phyloP scores from a whole-genome alignment of 2,329 filamentous ascomycete genomes.

The Didymella pomorum region DNA sequence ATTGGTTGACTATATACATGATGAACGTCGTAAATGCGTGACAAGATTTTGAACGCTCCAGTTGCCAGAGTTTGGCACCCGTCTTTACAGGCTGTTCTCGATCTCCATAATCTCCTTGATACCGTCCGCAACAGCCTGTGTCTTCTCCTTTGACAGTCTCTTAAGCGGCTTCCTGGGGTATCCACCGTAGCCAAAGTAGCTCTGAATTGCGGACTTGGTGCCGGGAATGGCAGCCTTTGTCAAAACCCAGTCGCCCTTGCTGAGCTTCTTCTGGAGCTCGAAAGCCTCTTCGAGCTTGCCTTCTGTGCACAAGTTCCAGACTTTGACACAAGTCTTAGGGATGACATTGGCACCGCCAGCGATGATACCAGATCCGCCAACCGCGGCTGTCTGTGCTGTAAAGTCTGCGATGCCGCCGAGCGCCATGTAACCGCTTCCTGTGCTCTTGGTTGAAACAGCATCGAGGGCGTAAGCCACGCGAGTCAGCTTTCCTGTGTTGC shows the following conservation, averaged over 20 bases:
- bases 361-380: constrained; percentile 83
- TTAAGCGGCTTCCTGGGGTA: constrained; percentile 77
- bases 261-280: constrained; percentile 77
- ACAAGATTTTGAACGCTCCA: constrained; percentile 10
- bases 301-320: constrained; percentile 78
- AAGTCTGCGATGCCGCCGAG: constrained; percentile 91
- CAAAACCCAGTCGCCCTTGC: constrained; percentile 81
- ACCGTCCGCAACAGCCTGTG: constrained; percentile 53
- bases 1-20: constrained; percentile 30
- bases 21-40: constrained; percentile 26
- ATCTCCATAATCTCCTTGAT: constrained; percentile 70
- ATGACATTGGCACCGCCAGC: constrained; percentile 86
- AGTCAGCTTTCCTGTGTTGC: constrained; percentile 88
- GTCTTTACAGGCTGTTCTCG: constrained; percentile 57
- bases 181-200: constrained; percentile 82
- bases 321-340: constrained; percentile 79
- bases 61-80: constrained; percentile 1
- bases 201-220: constrained; percentile 84
- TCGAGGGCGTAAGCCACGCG: constrained; percentile 77
- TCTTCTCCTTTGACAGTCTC: constrained; percentile 66
- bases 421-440: constrained; percentile 72
- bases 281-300: constrained; percentile 79
- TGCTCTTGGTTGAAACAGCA: constrained; percentile 69
- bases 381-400: constrained; percentile 80
- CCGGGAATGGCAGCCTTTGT: constrained; percentile 84